Conservation (phyloP, 345 rosid species). For the Aethionema arabicum region DNA sequence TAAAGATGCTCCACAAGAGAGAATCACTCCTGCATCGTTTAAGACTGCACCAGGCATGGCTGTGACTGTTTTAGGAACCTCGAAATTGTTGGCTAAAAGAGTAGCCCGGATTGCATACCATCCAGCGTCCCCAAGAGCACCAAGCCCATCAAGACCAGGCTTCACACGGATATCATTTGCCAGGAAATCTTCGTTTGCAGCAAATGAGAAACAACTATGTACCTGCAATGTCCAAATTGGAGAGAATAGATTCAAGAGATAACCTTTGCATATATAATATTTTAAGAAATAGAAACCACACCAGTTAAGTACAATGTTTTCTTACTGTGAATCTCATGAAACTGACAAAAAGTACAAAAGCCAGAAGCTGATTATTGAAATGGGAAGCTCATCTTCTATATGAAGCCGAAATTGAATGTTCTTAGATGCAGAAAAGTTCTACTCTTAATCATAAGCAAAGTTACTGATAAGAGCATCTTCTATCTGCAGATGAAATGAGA, state of each 20-base stretch:
- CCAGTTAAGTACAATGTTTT: background rate
- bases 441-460: too few species aligned
- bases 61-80: slow-evolving; percentile 58
- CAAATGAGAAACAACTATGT: slow-evolving; percentile 59
- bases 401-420: too few species aligned
- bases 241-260: background rate
- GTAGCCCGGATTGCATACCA: slow-evolving; percentile 74
- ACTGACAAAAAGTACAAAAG: background rate
- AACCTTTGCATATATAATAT: background rate
- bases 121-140: slow-evolving; percentile 88
- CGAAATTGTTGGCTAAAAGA: slow-evolving; percentile 62
- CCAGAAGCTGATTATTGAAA: too few species aligned
- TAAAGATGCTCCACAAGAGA: slow-evolving; percentile 75
- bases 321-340: background rate
- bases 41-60: slow-evolving; percentile 56
- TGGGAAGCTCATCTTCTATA: too few species aligned
- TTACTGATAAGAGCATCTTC: too few species aligned
- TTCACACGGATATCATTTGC: slow-evolving; percentile 79
- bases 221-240: slow-evolving; percentile 42
- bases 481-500: background rate
- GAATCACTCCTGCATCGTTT: slow-evolving; percentile 66
- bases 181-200: slow-evolving; percentile 56
- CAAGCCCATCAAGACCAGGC: slow-evolving; percentile 83
- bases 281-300: background rate
- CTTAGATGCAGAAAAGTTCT: too few species aligned